A percentile compares a stretch with the other conserved stretches of the same genome.
Evolutionary conservation across 176 grass and related monocot species (phyloP).

Genomic region (Eleusine coracana): DNA sequence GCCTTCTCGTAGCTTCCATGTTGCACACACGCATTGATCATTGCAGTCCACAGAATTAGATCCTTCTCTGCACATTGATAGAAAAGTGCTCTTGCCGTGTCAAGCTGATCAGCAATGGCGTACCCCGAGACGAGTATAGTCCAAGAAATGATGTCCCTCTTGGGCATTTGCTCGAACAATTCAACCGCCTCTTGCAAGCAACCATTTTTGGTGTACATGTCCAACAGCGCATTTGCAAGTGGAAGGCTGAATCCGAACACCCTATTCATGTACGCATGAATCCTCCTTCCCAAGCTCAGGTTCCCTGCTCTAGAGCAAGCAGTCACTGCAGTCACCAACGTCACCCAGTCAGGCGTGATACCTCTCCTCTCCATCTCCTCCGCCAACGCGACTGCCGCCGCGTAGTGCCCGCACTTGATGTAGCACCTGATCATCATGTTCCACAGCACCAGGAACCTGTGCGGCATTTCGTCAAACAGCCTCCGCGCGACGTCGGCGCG

Average conservation of each 20-base stretch:
- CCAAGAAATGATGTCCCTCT: constrained; percentile 64
- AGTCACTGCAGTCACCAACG: constrained; percentile 46
- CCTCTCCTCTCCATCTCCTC: constrained; percentile 48
- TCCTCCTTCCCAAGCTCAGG: constrained; percentile 58
- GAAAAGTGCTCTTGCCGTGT: constrained; percentile 63
- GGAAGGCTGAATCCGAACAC: constrained; percentile 52
- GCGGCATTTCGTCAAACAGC: constrained; percentile 67
- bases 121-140: constrained; percentile 63
- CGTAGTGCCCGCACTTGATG: constrained; percentile 44
- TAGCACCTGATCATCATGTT: constrained; percentile 66
- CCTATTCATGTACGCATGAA: constrained; percentile 53
- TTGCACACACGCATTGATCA: constrained; percentile 67
- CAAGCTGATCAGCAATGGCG: constrained; percentile 41
- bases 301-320: constrained; percentile 52
- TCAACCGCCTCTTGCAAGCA: constrained; percentile 47
- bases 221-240: constrained; percentile 62
- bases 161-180: constrained; percentile 54
- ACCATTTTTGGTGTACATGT: constrained; percentile 67
- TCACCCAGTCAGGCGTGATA: constrained; percentile 44
- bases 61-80: constrained; percentile 54
- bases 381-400: constrained; percentile 40
- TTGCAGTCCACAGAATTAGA: constrained; percentile 68
- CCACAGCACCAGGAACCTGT: constrained; percentile 44
- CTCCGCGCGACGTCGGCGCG: constrained; percentile 24
- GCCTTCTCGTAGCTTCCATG: constrained; percentile 59